Evolutionary conservation across 768 basidiomycete species (phyloP), one percentile per base, ranked within the genome.

Genomic region (Chalciporus sphaerocephalus): DNA sequence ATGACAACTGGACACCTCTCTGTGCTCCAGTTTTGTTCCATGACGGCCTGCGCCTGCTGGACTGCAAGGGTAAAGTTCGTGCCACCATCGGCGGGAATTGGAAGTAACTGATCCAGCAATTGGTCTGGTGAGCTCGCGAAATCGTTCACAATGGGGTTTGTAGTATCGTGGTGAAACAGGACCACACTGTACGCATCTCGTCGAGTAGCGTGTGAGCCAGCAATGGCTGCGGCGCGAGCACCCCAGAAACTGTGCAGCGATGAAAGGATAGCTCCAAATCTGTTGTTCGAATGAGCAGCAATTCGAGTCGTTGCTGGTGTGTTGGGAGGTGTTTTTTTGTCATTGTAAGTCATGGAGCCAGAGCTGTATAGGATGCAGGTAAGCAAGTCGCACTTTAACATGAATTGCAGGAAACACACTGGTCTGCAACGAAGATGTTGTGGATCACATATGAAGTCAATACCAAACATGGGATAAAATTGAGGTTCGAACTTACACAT

Each of bases 211-310:
- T 54, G 20, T 21, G 38, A 34, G 35, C 57, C 6, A 40, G 58
- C 15, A 48, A 69, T 40, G 6, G 71, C 69, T 11, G 67, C 58
- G 9, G 69, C 62, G 2, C 78, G 68, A 2, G 79, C 69, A 6
- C 57, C 49, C 79, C 78, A 80, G 56, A 81, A 81, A 7, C 61
- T 61, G 45, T 76, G 61, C 5, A 80, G 54, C 0, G 78, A 70
- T 1, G 76, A 74, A 23, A 71, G 72, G 0, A 79, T 77, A 1
- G 78, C 76, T 6, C 79, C 79, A 15, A 78, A 61, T 10, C 79
- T 60, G 49, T 80, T 73, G 48, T 75, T 59, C 25, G 61, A 62
- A 1, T 43, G 47, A 3, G 48, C 54, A 3, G 50, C 36, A 23
- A 77, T 75, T 22, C 51, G 47, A 13, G 54, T 49, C 1, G 68